Evolutionary conservation across 2,329 filamentous ascomycete species (phyloP).

Genomic region (Botryosphaeria dothidea): DNA sequence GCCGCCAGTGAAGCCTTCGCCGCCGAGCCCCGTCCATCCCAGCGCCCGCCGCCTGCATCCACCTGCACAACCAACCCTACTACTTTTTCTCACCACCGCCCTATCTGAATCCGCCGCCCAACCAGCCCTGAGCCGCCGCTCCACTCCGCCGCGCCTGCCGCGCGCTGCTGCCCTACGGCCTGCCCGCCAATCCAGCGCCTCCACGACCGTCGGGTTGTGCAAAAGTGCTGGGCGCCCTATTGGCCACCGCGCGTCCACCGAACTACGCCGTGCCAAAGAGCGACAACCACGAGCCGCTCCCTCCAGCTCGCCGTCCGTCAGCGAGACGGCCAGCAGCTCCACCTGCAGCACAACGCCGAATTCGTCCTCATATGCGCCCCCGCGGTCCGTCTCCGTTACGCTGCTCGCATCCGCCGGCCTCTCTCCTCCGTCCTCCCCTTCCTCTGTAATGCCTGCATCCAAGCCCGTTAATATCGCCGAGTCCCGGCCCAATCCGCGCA

Average conservation of each 20-base stretch:
- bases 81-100: constrained; percentile 1
- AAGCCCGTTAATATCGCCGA: constrained; percentile 34
- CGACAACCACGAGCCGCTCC: constrained; percentile 12
- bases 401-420: constrained; percentile 28
- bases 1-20: not conserved
- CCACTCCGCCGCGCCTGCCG: constrained; percentile 4
- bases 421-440: constrained; percentile 37
- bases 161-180: constrained; percentile 8
- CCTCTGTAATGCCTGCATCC: constrained; percentile 38
- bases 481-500: constrained; percentile 57
- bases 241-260: constrained; percentile 26
- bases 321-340: constrained; percentile 20
- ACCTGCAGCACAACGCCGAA: constrained; percentile 23
- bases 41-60: not conserved
- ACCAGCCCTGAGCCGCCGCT: not conserved
- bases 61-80: not conserved
- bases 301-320: constrained; percentile 20
- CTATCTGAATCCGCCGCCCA: not conserved
- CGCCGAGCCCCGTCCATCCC: not conserved
- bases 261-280: constrained; percentile 12
- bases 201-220: constrained; percentile 37
- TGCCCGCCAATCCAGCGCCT: constrained; percentile 27
- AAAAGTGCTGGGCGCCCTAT: constrained; percentile 40
- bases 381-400: constrained; percentile 37
- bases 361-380: constrained; percentile 33